Base-by-base conservation (phyloP, 768 basidiomycete species). In the Tricholoma furcatifolium region DNA sequence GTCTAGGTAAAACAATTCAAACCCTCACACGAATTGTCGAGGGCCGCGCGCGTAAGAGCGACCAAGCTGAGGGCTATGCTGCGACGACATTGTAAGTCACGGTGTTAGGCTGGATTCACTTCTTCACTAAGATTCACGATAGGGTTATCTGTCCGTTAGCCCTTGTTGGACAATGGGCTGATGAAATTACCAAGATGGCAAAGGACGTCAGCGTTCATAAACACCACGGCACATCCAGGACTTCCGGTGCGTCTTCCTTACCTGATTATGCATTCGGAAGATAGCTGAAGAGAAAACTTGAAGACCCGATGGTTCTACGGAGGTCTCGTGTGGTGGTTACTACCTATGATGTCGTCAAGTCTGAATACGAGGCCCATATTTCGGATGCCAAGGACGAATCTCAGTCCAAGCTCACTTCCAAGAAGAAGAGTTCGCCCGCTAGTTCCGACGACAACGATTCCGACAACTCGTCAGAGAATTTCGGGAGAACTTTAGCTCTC, bases 1-100 rank as follows among this genome's bases (percentile, higher is more conserved):
- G 88, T 54, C 76, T 91, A 1, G 90, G 90, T 1, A 93, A 94
- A 72, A 99, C 97, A 0, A 90, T 98, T 20, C 96, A 98, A 63
- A 90, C 91, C 0, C 73, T 98, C 11, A 80, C 88, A 0, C 82
- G 93, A 1, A 95, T 99, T 38, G 84, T 92, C 0, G 92, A 94
- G 50, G 89, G 91, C 0, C 78, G 82, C 4, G 81, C 89, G 7
- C 81, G 76, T 17, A 83, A 84, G 55, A 77, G 79, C 4, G 91
- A 96, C 60, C 80, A 76, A 57, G 77, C 77, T 18, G 85, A 83
- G 12, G 91, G 91, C 0, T 95, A 81, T 78, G 78, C 83, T 20
- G 80, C 78, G 2, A 70, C 82, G 1, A 92, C 90, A 0, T 72
- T 93, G 89, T 91, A 63, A 32, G 86, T 67, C 15, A 41, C 15